Base-by-base conservation (phyloP, 176 grass and related monocot species). In the Elaeis guineensis region DNA sequence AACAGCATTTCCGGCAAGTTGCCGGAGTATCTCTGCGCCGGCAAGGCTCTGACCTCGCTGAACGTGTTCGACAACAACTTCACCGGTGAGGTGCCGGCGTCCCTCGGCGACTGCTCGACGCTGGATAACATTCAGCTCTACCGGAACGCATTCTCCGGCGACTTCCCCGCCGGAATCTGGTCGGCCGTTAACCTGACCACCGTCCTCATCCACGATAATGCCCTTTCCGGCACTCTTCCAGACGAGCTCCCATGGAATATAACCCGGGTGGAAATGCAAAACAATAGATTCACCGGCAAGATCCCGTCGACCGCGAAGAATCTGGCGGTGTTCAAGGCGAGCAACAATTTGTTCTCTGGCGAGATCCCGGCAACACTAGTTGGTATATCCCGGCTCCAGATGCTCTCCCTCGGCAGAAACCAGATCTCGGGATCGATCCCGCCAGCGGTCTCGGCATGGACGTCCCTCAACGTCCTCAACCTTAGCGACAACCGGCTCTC, bases 131-230 rank as follows among this genome's bases (percentile, higher is more conserved):
- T 92, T 52, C 78, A 80, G 73, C 0, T 51, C 0, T 19, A 80
- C 21, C 26, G 69, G 1, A 92, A 92, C 52, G 2, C 0, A 32
- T 81, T 92, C 52, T 23, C 1, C 3, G 88, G 83, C 0, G 83
- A 72, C 0, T 86, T 92, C 0, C 83, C 88, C 0, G 2, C 6
- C 19, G 59, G 32, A n/a, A 75, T 83, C 2, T 92, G 88, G 88
- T 72, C 49, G 3, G 77, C 78, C 2, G 6, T 6, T 0, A 0
- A 3, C 0, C 53, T 92, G 18, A 55, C 54, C 3, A 62, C 0
- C 0, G 60, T 87, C 5, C 11, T 59, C 56, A 78, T 92, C 4
- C 28, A 78, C 2, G 23, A 73, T 54, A 92, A 92, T 25, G 2
- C 0, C n/a, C 83, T 92, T 66, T 74, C 61, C 4, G 83, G 89